Conservation (phyloP, 805 yeast genomes). For the Barnettozyma salicaria region DNA sequence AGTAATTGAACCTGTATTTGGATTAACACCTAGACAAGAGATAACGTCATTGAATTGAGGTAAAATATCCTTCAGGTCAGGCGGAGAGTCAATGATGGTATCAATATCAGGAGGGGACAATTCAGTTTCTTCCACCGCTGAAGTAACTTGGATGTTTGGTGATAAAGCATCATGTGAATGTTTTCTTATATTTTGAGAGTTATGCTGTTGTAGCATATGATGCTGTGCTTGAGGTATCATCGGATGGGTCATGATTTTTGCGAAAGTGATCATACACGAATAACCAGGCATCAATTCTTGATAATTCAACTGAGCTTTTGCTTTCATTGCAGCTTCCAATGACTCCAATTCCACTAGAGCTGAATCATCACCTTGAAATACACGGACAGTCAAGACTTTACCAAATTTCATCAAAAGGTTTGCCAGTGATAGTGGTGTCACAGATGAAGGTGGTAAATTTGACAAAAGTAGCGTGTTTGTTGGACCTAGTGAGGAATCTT, state of each 20-base stretch:
- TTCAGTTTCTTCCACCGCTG: slow-evolving; percentile 9
- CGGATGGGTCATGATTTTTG: slow-evolving; percentile 49
- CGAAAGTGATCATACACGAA: slow-evolving; percentile 76
- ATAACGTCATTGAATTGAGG: slow-evolving; percentile 27
- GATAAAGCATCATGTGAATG: slow-evolving; percentile 18
- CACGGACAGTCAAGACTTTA: slow-evolving; percentile 50
- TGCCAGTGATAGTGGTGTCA: slow-evolving; percentile 48
- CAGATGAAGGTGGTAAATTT: slow-evolving; percentile 59
- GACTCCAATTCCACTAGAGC: slow-evolving; percentile 70
- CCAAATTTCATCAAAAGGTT: slow-evolving; percentile 63
- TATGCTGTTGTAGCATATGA: slow-evolving; percentile 9
- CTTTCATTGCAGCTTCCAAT: slow-evolving; percentile 70
- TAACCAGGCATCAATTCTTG: slow-evolving; percentile 77
- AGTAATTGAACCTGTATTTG: slow-evolving; percentile 29
- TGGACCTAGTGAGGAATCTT: slow-evolving; percentile 66
- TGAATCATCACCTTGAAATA: slow-evolving; percentile 43
- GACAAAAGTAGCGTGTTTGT: slow-evolving; percentile 73
- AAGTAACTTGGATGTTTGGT: slow-evolving; percentile 11
- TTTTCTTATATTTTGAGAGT: too few relatives aligned
- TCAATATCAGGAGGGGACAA: slow-evolving; percentile 8
- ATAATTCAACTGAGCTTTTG: slow-evolving; percentile 73
- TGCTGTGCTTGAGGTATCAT: slow-evolving; percentile 1
- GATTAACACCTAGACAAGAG: slow-evolving; percentile 29
- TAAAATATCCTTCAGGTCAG: slow-evolving; percentile 22
- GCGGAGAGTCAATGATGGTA: slow-evolving; percentile 20